These are phyloP conservation scores for Asterionellopsis glacialis DNA, from an alignment of 108 stramenopile genomes.

Conservation along the genomic window DNA sequence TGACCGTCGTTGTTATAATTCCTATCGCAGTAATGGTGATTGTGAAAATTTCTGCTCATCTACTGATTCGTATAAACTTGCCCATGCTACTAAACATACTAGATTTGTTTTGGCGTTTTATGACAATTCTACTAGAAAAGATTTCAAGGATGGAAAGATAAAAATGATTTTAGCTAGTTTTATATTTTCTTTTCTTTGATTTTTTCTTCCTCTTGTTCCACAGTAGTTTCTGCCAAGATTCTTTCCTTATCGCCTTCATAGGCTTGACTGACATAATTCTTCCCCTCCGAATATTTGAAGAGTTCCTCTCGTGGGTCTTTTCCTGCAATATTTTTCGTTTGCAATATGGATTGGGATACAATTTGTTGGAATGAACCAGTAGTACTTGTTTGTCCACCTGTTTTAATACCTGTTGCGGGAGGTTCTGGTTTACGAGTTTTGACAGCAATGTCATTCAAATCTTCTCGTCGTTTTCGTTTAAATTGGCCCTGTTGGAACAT, in stretches of 20 bases:
- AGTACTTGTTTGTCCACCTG: conserved; percentile 34
- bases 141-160: no score
- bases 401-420: conserved; percentile 72
- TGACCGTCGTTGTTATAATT: no score
- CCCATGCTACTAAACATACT: no score
- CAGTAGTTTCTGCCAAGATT: conserved; percentile 75
- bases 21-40: no score
- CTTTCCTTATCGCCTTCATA: conserved; percentile 53
- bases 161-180: no score
- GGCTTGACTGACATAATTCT: conserved; percentile 41
- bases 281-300: conserved; percentile 58
- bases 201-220: conserved; percentile 78
- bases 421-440: conserved; percentile 60
- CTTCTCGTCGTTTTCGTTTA: conserved; percentile 44
- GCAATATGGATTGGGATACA: conserved; percentile 37
- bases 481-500: conserved; percentile 46
- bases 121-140: no score
- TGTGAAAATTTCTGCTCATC: no score
- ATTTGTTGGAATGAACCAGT: conserved; percentile 57
- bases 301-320: conserved; percentile 80
- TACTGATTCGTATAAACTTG: no score
- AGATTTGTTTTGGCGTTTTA: no score
- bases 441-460: conserved; percentile 46
- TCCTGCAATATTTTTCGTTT: conserved; percentile 72
- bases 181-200: conserved; percentile 20